phyloP scores from a whole-genome alignment of 805 yeast species.

The Wickerhamiella alocasiicola region DNA sequence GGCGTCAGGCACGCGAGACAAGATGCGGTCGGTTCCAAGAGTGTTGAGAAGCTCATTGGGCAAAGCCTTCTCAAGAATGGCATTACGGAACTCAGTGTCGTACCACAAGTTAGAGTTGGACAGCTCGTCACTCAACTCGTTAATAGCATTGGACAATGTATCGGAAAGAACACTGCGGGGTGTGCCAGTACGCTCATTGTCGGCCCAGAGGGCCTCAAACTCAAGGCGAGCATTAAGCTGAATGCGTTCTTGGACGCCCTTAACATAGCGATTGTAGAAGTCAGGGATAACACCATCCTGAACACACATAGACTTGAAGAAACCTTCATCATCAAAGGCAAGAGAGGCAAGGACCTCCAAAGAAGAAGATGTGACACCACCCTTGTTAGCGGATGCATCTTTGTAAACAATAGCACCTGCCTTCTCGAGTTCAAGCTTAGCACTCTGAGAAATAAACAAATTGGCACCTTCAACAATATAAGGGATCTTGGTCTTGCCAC shows the following conservation, averaged over 20 bases:
- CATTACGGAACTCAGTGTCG: constrained; percentile 63
- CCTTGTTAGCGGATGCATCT: constrained; percentile 95
- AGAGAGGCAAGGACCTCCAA: constrained; percentile 90
- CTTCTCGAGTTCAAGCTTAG: constrained; percentile 71
- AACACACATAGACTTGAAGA: constrained; percentile 67
- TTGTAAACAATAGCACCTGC: constrained; percentile 83
- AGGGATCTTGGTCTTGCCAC: constrained; percentile 62
- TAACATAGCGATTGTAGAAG: constrained; percentile 74
- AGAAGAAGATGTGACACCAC: constrained; percentile 97
- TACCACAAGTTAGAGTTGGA: constrained; percentile 75
- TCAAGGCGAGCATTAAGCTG: constrained; percentile 69
- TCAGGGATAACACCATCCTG: constrained; percentile 44
- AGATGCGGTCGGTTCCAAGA: constrained; percentile 49
- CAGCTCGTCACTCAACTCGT: constrained; percentile 74
- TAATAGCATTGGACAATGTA: constrained; percentile 68
- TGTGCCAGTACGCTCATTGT: constrained; percentile 50
- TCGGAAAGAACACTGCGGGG: constrained; percentile 61
- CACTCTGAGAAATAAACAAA: constrained; percentile 86
- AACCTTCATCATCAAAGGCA: constrained; percentile 75
- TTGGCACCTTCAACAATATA: constrained; percentile 97
- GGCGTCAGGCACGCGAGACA: constrained; percentile 71
- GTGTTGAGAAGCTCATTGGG: constrained; percentile 58
- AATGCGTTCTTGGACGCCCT: constrained; percentile 66
- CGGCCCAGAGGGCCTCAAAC: constrained; percentile 76
- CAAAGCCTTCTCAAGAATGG: constrained; percentile 61